phyloP scores from a whole-genome alignment of 164 flowering plant species.

The Tetracentron sinense region DNA sequence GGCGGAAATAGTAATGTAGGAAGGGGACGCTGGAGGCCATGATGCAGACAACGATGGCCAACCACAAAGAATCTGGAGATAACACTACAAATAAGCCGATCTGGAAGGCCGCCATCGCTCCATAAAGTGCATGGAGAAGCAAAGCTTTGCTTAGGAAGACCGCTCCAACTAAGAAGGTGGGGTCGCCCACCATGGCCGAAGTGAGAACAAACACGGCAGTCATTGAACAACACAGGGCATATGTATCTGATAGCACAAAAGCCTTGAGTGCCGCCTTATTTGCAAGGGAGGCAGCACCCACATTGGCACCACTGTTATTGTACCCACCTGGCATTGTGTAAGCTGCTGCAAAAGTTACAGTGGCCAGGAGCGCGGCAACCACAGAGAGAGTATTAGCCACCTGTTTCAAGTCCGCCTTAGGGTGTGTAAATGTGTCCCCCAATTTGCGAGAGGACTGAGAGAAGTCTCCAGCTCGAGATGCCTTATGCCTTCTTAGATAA shows the following conservation, averaged over 20 bases:
- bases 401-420: too few relatives aligned
- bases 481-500: too few relatives aligned
- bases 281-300: not conserved
- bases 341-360: constrained; percentile 3
- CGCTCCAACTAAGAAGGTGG: not conserved
- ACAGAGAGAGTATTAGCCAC: too few relatives aligned
- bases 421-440: too few relatives aligned
- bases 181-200: not conserved
- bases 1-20: not conserved
- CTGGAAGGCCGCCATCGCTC: not conserved
- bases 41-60: not conserved
- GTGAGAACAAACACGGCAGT: not conserved
- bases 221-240: constrained; percentile 8
- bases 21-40: not conserved
- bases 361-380: too few relatives aligned
- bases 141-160: not conserved
- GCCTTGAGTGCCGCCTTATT: not conserved
- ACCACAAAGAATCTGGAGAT: not conserved
- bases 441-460: too few relatives aligned
- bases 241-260: constrained; percentile 1
- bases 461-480: too few relatives aligned
- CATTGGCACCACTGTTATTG: not conserved
- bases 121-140: not conserved
- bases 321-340: constrained; percentile 6
- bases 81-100: not conserved